Base-by-base conservation (phyloP, 2,329 filamentous ascomycete species). In the Geosmithia flava region DNA sequence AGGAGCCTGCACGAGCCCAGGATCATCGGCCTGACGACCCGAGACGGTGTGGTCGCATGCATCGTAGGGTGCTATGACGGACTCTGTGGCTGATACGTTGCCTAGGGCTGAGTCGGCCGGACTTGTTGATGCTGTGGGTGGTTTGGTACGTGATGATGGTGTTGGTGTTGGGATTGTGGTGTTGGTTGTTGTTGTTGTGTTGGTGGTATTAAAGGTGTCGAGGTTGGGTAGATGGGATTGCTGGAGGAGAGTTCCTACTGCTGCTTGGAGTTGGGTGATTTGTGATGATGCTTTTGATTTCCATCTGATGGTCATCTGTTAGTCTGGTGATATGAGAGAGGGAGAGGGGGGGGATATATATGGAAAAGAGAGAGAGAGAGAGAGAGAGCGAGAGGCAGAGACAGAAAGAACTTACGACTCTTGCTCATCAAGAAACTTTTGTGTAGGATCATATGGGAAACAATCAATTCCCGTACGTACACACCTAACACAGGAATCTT, bases 21-120 rank as follows among this genome's bases (percentile, higher is more conserved):
- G 49, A 44, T 52, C 50, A 41, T 68, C 68, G 17, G 64, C 50
- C 40, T 53, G 49, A 39, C 48, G 55, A 16, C 52, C 50, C 46
- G 33, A 43, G 17, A 29, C 20, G 20, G 44, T 15, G 46, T 48
- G 19, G 50, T 49, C 23, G 27, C 41, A 37, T 48, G 27, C 46
- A 27, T 42, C 48, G 10, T 27, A 20, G 20, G 43, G 41, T 19
- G 46, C 47, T 44, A 48, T 43, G 40, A 46, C 39, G 37, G 46
- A 44, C 29, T 44, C 47, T 8, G 47, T 41, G n/a, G 42, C 29
- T 8, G 49, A 49, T n/a, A 49, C 29, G 20, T 41, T 47, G 13
- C 42, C 44, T 8, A 42, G 40, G 16, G 45, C 44, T 6, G 50
- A 51, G 39, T 49, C 45, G 17, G 50, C 27, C 3, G 50, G 47